A percentile compares a stretch with the other conserved stretches of the same genome.
These are phyloP conservation scores for Colletotrichum gigasporum DNA, from an alignment of 2,329 filamentous ascomycete species.

Conservation along the genomic window DNA sequence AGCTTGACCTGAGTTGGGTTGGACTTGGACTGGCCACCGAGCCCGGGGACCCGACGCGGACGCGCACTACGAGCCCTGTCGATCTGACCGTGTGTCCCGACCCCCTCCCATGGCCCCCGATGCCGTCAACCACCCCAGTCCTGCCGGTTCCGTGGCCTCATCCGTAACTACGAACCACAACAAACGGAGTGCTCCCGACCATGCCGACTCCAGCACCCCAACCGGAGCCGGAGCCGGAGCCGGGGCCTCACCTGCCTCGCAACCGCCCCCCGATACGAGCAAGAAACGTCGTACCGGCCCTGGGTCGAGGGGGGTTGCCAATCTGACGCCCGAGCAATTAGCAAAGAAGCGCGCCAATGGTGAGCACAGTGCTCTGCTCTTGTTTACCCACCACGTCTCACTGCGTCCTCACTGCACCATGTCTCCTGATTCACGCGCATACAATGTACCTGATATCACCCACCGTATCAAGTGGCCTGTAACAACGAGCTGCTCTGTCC, in stretches of 20 bases:
- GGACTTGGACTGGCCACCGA: not conserved
- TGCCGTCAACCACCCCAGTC: slow-evolving; percentile 31
- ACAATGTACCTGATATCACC: not conserved
- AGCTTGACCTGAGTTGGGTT: slow-evolving; percentile 9
- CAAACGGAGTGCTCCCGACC: slow-evolving; percentile 24
- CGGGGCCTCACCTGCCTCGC: slow-evolving; percentile 18
- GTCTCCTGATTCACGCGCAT: too few species aligned
- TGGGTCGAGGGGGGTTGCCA: slow-evolving; percentile 63
- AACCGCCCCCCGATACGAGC: slow-evolving; percentile 26
- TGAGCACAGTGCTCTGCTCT: slow-evolving; percentile 41
- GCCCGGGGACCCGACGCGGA: not conserved
- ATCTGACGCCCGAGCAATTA: slow-evolving; percentile 78
- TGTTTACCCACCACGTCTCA: not conserved
- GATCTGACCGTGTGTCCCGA: not conserved
- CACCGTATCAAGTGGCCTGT: not conserved
- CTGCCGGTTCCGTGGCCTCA: slow-evolving; percentile 29
- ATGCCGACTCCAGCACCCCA: slow-evolving; percentile 8
- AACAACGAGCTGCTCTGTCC: not conserved
- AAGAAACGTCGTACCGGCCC: slow-evolving; percentile 59
- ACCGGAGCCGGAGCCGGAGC: slow-evolving; percentile 2
- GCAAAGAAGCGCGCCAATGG: slow-evolving; percentile 72
- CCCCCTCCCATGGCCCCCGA: slow-evolving; percentile 27
- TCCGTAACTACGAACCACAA: slow-evolving; percentile 20
- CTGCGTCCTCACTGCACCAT: not conserved
- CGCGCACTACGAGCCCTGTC: not conserved